These are phyloP conservation scores for Scleroderma bovista DNA, from an alignment of 768 basidiomycete species.

Conservation along the genomic window DNA sequence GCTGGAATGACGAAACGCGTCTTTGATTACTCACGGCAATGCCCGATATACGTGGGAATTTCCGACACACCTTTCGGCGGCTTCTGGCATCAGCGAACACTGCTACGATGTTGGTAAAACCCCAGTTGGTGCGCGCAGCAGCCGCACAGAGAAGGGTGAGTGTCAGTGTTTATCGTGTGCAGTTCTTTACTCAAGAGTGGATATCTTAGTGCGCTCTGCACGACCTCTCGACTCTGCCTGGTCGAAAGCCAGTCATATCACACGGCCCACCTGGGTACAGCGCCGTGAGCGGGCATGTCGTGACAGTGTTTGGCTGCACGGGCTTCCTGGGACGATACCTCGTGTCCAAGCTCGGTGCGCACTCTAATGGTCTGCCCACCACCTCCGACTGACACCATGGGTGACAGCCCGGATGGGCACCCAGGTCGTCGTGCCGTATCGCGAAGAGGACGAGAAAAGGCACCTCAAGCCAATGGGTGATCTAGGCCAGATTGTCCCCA, in stretches of 20 bases:
- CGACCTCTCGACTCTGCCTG: constrained; percentile 60
- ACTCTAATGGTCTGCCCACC: neutral
- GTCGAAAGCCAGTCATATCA: constrained; percentile 61
- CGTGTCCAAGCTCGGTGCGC: constrained; percentile 85
- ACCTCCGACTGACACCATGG: constrained; percentile 1
- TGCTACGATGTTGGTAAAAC: constrained; percentile 37
- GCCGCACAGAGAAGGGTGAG: constrained; percentile 42
- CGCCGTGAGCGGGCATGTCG: constrained; percentile 84
- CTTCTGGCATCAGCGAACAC: neutral
- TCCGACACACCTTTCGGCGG: constrained; percentile 1
- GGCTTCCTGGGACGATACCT: constrained; percentile 94
- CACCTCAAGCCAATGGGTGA: constrained; percentile 92
- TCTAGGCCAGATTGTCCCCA: constrained; percentile 90
- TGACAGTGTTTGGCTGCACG: constrained; percentile 95
- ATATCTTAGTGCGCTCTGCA: constrained; percentile 60
- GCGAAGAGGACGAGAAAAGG: constrained; percentile 90
- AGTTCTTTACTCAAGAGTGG: constrained; percentile 3
- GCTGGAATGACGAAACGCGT: no score
- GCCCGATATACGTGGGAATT: constrained; percentile 16
- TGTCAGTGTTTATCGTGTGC: neutral
- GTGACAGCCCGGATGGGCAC: constrained; percentile 78
- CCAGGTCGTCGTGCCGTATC: constrained; percentile 91
- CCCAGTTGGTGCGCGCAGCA: constrained; percentile 44
- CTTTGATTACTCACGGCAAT: no score
- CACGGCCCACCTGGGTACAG: constrained; percentile 81